Conservation (phyloP, 305 asterid species). For the Fraxinus ornus region DNA sequence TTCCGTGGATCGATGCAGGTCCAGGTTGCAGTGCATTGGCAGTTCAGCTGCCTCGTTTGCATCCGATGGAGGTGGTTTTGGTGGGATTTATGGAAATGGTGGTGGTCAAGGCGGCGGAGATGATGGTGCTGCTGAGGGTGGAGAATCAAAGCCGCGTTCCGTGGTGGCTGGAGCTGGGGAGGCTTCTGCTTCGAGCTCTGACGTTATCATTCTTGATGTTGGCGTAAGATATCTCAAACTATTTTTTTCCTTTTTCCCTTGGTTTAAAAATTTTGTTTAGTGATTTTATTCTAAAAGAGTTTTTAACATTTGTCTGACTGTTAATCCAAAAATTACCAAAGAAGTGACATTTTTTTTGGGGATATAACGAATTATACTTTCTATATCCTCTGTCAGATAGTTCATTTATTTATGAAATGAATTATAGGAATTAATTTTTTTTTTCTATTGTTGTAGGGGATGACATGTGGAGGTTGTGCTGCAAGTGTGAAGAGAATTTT, state of each 20-base stretch:
- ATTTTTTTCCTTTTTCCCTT: not conserved
- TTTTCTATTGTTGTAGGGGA: constrained; percentile 35
- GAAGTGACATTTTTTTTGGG: not conserved
- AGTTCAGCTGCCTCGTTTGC: constrained; percentile 56
- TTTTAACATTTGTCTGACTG: not conserved
- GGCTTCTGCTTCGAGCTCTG: constrained; percentile 61
- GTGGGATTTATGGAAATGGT: constrained; percentile 44
- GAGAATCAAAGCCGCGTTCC: constrained; percentile 50
- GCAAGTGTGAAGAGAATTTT: constrained; percentile 90
- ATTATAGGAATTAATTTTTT: not conserved
- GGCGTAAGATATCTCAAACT: constrained; percentile 48
- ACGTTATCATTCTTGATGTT: constrained; percentile 89
- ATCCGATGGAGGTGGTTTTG: constrained; percentile 68
- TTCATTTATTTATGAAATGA: not conserved
- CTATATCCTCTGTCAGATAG: not conserved
- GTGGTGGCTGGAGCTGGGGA: constrained; percentile 58
- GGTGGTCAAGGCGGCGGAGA: constrained; percentile 47
- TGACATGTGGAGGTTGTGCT: constrained; percentile 58
- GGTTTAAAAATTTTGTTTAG: not conserved
- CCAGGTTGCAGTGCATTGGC: constrained; percentile 43
- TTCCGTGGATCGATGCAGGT: constrained; percentile 25
- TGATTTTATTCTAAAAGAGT: not conserved
- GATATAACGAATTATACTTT: not conserved
- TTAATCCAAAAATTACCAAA: not conserved
- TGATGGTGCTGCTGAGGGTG: constrained; percentile 56